Base-by-base conservation (phyloP, 1,284 basidiomycete genomes). In the Sporisorium sorghi region DNA sequence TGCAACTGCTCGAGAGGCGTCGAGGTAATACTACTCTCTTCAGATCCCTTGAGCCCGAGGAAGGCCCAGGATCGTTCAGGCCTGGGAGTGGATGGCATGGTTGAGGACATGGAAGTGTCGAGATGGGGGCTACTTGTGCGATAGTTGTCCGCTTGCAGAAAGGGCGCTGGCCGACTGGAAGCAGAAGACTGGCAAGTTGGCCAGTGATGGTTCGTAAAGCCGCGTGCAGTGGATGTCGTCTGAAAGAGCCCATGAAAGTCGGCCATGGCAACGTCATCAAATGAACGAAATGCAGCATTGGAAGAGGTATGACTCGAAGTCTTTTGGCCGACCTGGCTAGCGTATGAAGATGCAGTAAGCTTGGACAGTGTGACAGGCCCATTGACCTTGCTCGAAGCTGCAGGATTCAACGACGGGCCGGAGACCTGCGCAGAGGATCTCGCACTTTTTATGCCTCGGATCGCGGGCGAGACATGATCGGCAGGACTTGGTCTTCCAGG, bases 171-270 rank as follows among this genome's bases (percentile, higher is more conserved):
- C 46, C 46, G n/a, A 32, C 21, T 12, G 12, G 48, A 35, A 35
- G 32, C 15, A 6, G 48, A 35, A 12, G 32, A 11, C 12, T 15
- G 9, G 17, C 19, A 17, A 28, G 44, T 19, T 12, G 30, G 32
- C 47, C 21, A 23, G 8, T 33, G 32, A 19, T 35, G 47, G 10
- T 49, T 49, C 1, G 32, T 24, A 8, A 11, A 35, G 32, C 21
- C 10, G n/a, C 47, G 32, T 49, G 47, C 30, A 30, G 26, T 24
- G 19, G 47, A 17, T 6, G 47, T 5, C 5, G 30, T 35, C 43
- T 47, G 43, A 37, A 47, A 47, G 33, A 56, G 23, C 23, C 33
- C 44, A 24, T 26, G 44, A n/a, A 56, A 56, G 33, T 56, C 54
- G 1, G 43, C 5, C 17, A 43, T 44, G 23, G 28, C n/a, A n/a